Conservation (phyloP, 1,139 yeast genomes). For the Suhomyces coccinellae region DNA sequence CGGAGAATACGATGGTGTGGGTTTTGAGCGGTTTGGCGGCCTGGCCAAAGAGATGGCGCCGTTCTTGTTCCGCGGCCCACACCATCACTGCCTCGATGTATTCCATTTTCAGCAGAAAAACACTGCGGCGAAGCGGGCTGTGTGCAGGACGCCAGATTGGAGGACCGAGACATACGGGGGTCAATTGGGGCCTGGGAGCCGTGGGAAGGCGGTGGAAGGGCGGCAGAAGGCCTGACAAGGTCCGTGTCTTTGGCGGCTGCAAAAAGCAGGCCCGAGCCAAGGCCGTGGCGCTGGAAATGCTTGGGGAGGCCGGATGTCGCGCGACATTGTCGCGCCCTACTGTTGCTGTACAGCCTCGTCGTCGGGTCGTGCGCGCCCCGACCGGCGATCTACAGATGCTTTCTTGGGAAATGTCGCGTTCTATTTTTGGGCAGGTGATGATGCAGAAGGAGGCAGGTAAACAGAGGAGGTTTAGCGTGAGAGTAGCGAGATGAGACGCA, state of each 20-base stretch:
- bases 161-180: neutral
- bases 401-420: neutral
- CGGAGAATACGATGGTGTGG: neutral
- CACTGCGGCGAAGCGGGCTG: constrained; percentile 1
- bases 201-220: too few relatives aligned
- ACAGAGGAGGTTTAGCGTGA: too few relatives aligned
- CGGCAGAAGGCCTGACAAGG: too few relatives aligned
- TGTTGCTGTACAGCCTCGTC: constrained; percentile 1
- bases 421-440: neutral
- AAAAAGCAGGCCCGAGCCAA: too few relatives aligned
- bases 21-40: neutral
- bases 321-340: too few relatives aligned
- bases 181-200: neutral
- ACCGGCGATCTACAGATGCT: too few relatives aligned
- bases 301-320: neutral
- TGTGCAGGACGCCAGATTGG: neutral
- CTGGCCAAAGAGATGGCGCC: neutral
- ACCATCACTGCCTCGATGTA: constrained; percentile 6
- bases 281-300: too few relatives aligned
- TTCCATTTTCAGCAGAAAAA: constrained; percentile 11
- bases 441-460: too few relatives aligned
- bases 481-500: too few relatives aligned
- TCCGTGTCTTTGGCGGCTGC: too few relatives aligned
- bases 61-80: neutral
- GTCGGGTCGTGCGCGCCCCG: neutral